Conservation (phyloP, 176 grass and related monocot species). For the Neostapfia colusana region DNA sequence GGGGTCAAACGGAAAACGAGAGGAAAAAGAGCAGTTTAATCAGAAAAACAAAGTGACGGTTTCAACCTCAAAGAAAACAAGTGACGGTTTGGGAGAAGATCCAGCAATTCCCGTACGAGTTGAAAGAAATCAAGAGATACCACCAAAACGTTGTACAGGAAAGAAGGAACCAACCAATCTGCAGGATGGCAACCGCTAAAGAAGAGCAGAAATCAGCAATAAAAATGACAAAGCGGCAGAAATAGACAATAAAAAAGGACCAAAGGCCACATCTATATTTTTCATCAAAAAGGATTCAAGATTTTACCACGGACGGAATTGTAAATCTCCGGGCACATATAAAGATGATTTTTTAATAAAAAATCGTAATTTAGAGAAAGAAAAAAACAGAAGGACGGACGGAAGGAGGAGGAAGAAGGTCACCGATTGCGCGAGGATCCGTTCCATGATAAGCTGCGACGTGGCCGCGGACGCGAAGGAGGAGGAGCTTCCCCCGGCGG, state of each 20-base stretch:
- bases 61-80: no score
- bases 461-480: slow-evolving; percentile 92
- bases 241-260: slow-evolving; percentile 49
- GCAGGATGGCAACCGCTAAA: not conserved
- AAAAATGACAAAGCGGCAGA: no score
- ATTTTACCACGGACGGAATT: not conserved
- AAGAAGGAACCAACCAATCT: not conserved
- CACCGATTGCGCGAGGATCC: slow-evolving; percentile 95
- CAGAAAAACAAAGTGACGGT: not conserved
- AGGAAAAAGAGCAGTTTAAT: not conserved
- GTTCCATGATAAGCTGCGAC: slow-evolving; percentile 98
- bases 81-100: not conserved
- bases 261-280: slow-evolving; percentile 1
- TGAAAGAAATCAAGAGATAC: not conserved
- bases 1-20: slow-evolving; percentile 29
- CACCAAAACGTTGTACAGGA: not conserved
- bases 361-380: not conserved
- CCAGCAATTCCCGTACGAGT: not conserved
- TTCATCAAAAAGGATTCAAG: not conserved
- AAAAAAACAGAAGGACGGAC: not conserved
- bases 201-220: slow-evolving; percentile 18
- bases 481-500: slow-evolving; percentile 74
- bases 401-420: not conserved
- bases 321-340: not conserved
- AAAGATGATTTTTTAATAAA: not conserved